Evolutionary conservation across 768 basidiomycete species (phyloP).

Genomic region (Serendipita sp.): DNA sequence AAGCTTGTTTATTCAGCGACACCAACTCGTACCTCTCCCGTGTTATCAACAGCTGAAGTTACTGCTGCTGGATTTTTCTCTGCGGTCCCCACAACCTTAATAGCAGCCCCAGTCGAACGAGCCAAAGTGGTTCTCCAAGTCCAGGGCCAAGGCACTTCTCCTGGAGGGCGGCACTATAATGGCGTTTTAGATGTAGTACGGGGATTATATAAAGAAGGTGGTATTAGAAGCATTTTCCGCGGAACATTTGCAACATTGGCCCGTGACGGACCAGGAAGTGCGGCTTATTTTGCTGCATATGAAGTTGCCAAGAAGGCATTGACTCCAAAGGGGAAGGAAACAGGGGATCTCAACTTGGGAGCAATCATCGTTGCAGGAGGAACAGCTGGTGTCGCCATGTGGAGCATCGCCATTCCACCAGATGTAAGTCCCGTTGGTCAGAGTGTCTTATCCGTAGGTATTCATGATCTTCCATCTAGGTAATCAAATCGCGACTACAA

Average conservation of each 20-base stretch:
- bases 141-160: slow-evolving; percentile 59
- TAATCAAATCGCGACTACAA: slow-evolving; percentile 89
- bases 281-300: slow-evolving; percentile 95
- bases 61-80: slow-evolving; percentile 90
- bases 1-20: slow-evolving; percentile 61
- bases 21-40: slow-evolving; percentile 53
- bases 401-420: slow-evolving; percentile 92
- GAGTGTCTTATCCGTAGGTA: slow-evolving; percentile 6
- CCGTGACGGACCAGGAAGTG: slow-evolving; percentile 91
- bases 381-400: slow-evolving; percentile 93
- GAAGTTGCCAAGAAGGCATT: slow-evolving; percentile 82
- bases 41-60: slow-evolving; percentile 60
- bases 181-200: slow-evolving; percentile 85
- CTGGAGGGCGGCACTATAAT: slow-evolving; percentile 50
- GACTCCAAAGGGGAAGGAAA: slow-evolving; percentile 65
- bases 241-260: slow-evolving; percentile 88
- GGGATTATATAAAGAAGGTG: slow-evolving; percentile 88
- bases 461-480: slow-evolving; percentile 30
- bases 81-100: slow-evolving; percentile 77
- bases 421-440: slow-evolving; percentile 45
- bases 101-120: slow-evolving; percentile 92
- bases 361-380: slow-evolving; percentile 87
- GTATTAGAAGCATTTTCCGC: slow-evolving; percentile 77
- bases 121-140: slow-evolving; percentile 94
- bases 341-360: slow-evolving; percentile 66